phyloP scores from a whole-genome alignment of 2,329 filamentous ascomycete species.

The Neofusicoccum ribis region DNA sequence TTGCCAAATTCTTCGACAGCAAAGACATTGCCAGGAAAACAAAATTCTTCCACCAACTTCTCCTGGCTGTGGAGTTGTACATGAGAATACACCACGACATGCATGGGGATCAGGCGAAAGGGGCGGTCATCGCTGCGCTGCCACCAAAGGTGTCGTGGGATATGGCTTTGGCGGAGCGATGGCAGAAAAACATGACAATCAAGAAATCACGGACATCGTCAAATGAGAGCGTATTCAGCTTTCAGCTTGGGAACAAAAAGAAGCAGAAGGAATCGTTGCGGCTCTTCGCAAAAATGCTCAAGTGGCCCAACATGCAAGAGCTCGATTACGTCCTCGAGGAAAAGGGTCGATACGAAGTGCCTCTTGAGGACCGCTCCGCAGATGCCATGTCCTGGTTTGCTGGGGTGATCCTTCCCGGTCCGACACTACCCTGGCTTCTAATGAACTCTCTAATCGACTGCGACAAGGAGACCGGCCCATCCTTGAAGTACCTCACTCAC shows the following conservation, averaged over 20 bases:
- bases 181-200: conserved; percentile 69
- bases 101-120: conserved; percentile 64
- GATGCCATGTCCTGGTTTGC: conserved; percentile 78
- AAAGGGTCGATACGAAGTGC: conserved; percentile 50
- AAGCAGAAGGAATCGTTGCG: conserved; percentile 68
- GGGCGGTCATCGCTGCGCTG: conserved; percentile 63
- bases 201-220: conserved; percentile 56
- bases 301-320: conserved; percentile 72
- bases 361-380: conserved; percentile 62
- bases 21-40: conserved; percentile 60
- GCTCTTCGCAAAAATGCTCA: conserved; percentile 69
- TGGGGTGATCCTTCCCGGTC: conserved; percentile 69
- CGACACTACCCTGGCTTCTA: conserved; percentile 70
- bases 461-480: conserved; percentile 66
- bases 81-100: conserved; percentile 65
- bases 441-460: conserved; percentile 79
- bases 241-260: conserved; percentile 65
- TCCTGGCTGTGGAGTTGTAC: conserved; percentile 71
- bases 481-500: conserved; percentile 67
- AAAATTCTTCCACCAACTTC: conserved; percentile 74
- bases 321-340: conserved; percentile 64
- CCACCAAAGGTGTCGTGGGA: conserved; percentile 73
- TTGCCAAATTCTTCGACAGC: conserved; percentile 68
- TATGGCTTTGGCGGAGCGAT: conserved; percentile 70
- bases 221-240: conserved; percentile 51